A percentile compares a stretch with the other conserved stretches of the same genome.
phyloP scores from a whole-genome alignment of 225 moss, liverwort and hornwort species.

The Sphagnum contortum region DNA sequence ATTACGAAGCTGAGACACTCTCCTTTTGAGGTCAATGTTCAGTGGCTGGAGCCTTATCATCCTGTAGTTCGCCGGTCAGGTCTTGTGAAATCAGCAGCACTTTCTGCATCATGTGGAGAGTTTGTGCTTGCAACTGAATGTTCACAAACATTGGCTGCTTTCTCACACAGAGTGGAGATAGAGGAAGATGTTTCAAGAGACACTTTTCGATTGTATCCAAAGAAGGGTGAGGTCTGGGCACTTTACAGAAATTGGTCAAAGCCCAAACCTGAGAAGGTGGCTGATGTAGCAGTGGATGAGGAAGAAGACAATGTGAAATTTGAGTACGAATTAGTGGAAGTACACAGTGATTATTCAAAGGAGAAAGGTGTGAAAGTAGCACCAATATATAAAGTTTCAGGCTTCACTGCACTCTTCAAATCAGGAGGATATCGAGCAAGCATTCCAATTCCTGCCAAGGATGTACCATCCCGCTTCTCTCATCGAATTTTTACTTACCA shows the following conservation, averaged over 20 bases:
- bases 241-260: slow-evolving; percentile 41
- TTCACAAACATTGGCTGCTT: slow-evolving; percentile 36
- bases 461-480: slow-evolving; percentile 29
- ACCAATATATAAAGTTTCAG: slow-evolving; percentile 27
- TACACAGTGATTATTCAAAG: slow-evolving; percentile 11
- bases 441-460: slow-evolving; percentile 11
- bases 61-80: slow-evolving; percentile 14
- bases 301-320: slow-evolving; percentile 9
- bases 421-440: neutral
- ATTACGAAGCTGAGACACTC: slow-evolving; percentile 8
- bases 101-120: slow-evolving; percentile 45
- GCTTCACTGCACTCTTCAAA: slow-evolving; percentile 39
- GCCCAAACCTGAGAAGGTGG: slow-evolving; percentile 19
- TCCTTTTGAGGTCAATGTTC: slow-evolving; percentile 29
- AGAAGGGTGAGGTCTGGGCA: slow-evolving; percentile 34
- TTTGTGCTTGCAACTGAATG: slow-evolving; percentile 26
- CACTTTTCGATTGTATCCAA: slow-evolving; percentile 20
- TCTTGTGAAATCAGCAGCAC: slow-evolving; percentile 30
- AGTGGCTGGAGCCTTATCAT: slow-evolving; percentile 42
- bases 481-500: slow-evolving; percentile 26
- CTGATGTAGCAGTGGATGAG: slow-evolving; percentile 1
- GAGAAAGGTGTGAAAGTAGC: slow-evolving; percentile 23
- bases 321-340: slow-evolving; percentile 36
- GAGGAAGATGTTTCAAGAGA: slow-evolving; percentile 8
- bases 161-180: slow-evolving; percentile 27